Evolutionary conservation across 2,329 filamentous ascomycete species (phyloP).

Genomic region (Aspergillus costaricaensis): DNA sequence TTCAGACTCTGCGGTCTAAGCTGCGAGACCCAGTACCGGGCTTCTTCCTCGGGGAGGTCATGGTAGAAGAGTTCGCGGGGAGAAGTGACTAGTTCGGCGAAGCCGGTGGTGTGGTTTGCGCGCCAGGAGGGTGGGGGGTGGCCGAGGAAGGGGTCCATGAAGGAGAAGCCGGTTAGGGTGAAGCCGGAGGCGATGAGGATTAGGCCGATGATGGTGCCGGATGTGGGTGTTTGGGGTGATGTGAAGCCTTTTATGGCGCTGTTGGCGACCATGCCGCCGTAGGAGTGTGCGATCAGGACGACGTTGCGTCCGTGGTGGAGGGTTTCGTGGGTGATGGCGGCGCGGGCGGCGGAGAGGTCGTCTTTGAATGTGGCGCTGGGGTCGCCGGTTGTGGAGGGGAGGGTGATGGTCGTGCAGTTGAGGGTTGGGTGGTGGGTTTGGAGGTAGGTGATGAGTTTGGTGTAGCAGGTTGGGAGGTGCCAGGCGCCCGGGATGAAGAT

Average conservation of each 20-base stretch:
- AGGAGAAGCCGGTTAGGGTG: constrained; percentile 38
- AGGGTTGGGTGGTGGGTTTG: constrained; percentile 29
- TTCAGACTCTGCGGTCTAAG: constrained; percentile 48
- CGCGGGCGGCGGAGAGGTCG: constrained; percentile 45
- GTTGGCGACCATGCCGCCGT: constrained; percentile 51
- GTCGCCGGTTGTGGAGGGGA: constrained; percentile 43
- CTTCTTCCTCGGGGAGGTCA: constrained; percentile 50
- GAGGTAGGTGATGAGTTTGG: constrained; percentile 39
- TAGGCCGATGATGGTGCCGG: constrained; percentile 49
- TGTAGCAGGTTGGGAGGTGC: constrained; percentile 47
- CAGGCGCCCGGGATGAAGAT: constrained; percentile 54
- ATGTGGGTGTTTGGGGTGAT: background rate
- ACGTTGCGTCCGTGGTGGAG: constrained; percentile 43
- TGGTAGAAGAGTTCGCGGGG: constrained; percentile 53
- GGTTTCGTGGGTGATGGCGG: constrained; percentile 41
- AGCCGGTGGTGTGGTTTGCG: constrained; percentile 44
- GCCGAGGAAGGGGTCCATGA: constrained; percentile 47
- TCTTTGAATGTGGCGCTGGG: constrained; percentile 43
- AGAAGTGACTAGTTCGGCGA: constrained; percentile 41
- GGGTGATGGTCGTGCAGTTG: constrained; percentile 39
- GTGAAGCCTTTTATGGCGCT: constrained; percentile 51
- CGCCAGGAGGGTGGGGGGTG: constrained; percentile 48
- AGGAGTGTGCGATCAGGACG: constrained; percentile 53
- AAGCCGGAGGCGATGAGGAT: constrained; percentile 52
- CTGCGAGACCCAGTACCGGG: constrained; percentile 44